These are phyloP conservation scores for Parietaria judaica DNA, from an alignment of 306 rosid species.

Conservation along the genomic window DNA sequence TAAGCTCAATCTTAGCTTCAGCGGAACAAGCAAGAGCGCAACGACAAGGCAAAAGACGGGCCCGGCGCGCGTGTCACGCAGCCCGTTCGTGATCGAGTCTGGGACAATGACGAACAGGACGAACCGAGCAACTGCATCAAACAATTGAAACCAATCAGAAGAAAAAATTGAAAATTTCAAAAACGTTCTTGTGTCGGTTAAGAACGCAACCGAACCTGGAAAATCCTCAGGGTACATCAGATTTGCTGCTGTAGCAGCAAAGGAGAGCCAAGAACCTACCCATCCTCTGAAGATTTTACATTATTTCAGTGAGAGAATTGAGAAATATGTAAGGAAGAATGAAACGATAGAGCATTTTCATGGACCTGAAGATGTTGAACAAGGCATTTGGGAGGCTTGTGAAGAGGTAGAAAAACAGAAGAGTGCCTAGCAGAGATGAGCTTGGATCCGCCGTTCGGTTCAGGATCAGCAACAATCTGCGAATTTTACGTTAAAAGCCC, in stretches of 20 bases:
- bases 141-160: conserved; percentile 3
- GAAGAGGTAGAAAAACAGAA: conserved; percentile 29
- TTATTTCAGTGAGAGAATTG: background rate
- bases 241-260: conserved; percentile 29
- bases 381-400: conserved; percentile 32
- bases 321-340: background rate
- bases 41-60: conserved; percentile 31
- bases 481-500: conserved; percentile 1
- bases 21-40: conserved; percentile 19
- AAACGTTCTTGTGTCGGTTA: background rate
- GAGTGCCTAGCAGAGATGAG: conserved; percentile 27
- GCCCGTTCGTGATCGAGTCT: conserved; percentile 26
- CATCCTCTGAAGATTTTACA: conserved; percentile 29
- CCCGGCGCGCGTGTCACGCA: conserved; percentile 24
- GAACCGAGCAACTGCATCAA: conserved; percentile 34
- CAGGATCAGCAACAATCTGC: conserved; percentile 35
- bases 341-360: background rate
- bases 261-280: conserved; percentile 41
- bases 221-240: conserved; percentile 25
- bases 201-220: conserved; percentile 24
- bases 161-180: background rate
- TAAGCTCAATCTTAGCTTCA: conserved; percentile 16
- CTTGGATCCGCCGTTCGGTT: conserved; percentile 24
- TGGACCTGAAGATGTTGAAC: conserved; percentile 35
- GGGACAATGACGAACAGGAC: conserved; percentile 35